These are phyloP conservation scores for Xerocomus minutiporus DNA, from an alignment of 1,284 basidiomycete genomes.

Conservation along the genomic window DNA sequence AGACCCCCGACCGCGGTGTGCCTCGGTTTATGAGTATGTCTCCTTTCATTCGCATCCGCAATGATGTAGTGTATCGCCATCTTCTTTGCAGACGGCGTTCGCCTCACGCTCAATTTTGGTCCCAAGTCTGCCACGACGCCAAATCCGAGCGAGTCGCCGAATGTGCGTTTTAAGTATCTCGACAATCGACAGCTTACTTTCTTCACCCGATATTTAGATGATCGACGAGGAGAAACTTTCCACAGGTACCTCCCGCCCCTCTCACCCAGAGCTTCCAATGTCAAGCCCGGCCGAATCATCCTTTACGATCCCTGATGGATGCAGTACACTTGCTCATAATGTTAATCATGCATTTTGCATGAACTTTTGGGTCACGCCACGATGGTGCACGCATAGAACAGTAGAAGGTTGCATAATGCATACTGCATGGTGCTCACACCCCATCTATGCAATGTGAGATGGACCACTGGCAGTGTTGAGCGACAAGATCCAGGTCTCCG, in stretches of 20 bases:
- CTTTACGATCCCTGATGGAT: background rate
- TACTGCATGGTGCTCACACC: too few relatives aligned
- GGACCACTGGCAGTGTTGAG: too few relatives aligned
- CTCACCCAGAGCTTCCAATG: slow-evolving; percentile 1
- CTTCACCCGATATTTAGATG: slow-evolving; percentile 5
- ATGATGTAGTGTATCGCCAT: background rate
- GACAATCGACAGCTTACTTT: background rate
- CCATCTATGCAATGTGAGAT: too few relatives aligned
- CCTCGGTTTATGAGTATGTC: slow-evolving; percentile 30
- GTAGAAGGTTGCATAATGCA: too few relatives aligned
- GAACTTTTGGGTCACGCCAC: too few relatives aligned
- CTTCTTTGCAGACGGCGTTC: slow-evolving; percentile 19
- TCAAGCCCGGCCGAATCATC: slow-evolving; percentile 12
- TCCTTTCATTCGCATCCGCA: background rate
- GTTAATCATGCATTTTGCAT: too few relatives aligned
- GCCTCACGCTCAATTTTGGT: slow-evolving; percentile 24
- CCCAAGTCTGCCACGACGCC: slow-evolving; percentile 1
- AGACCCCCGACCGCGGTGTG: slow-evolving; percentile 23
- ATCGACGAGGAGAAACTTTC: slow-evolving; percentile 17
- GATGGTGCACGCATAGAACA: too few relatives aligned
- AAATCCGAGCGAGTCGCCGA: background rate
- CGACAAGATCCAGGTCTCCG: too few relatives aligned
- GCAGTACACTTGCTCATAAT: too few relatives aligned
- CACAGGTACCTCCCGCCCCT: background rate
- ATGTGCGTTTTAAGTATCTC: slow-evolving; percentile 12